Evolutionary conservation across 1,284 basidiomycete genomes (phyloP).

Genomic region (Irpex lacteus): DNA sequence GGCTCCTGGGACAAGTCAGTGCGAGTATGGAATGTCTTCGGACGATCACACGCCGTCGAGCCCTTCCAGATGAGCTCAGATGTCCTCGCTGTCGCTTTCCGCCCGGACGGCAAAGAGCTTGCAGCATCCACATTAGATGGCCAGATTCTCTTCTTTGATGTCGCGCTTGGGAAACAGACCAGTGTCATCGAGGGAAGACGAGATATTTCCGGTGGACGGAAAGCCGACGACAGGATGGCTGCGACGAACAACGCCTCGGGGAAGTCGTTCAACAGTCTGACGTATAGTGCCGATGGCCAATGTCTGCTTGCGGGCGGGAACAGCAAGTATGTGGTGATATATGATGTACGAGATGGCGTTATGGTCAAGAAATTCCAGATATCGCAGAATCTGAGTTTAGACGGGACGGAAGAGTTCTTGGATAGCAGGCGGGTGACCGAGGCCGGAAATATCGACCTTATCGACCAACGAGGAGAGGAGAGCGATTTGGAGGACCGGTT

Average conservation of each 20-base stretch:
- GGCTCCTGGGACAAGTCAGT: constrained; percentile 74
- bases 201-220: constrained; percentile 92
- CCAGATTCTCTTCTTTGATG: constrained; percentile 90
- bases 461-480: constrained; percentile 83
- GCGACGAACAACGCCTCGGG: constrained; percentile 88
- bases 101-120: constrained; percentile 92
- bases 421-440: constrained; percentile 86
- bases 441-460: constrained; percentile 75
- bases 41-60: constrained; percentile 86
- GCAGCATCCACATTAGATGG: constrained; percentile 91
- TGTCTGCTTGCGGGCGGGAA: constrained; percentile 95
- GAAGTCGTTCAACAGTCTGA: constrained; percentile 89
- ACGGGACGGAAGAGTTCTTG: constrained; percentile 95
- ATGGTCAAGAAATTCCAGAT: constrained; percentile 97
- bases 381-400: constrained; percentile 90
- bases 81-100: constrained; percentile 85
- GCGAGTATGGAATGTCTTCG: constrained; percentile 78
- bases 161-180: constrained; percentile 80
- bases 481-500: constrained; percentile 88
- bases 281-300: constrained; percentile 92
- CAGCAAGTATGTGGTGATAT: constrained; percentile 95
- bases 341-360: constrained; percentile 90
- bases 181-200: constrained; percentile 90
- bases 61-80: constrained; percentile 85
- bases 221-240: constrained; percentile 84